Conservation (phyloP, 495 filamentous ascomycete genomes). For the Rostrohypoxylon terebratum region DNA sequence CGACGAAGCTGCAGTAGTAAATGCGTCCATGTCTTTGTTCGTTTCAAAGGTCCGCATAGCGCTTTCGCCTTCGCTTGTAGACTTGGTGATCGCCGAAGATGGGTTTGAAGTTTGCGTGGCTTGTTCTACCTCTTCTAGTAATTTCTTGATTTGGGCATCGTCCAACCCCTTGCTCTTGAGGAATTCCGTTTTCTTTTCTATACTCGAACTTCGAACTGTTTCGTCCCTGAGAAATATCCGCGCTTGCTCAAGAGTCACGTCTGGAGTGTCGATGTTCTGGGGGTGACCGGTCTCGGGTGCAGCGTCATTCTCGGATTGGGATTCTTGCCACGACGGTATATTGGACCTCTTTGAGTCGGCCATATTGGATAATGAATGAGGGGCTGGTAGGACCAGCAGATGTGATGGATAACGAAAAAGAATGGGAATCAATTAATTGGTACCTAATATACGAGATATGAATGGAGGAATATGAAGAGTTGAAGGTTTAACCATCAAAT, state of each 20-base stretch:
- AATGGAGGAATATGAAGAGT: conserved; percentile 9
- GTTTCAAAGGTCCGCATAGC: conserved; percentile 34
- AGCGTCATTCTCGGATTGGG: conserved; percentile 26
- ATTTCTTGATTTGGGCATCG: conserved; percentile 72
- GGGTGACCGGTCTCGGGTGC: conserved; percentile 13
- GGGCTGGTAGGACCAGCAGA: background rate
- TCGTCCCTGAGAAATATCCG: conserved; percentile 83
- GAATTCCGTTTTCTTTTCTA: conserved; percentile 80
- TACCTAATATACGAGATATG: background rate
- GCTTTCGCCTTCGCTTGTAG: conserved; percentile 34
- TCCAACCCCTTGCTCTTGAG: conserved; percentile 82
- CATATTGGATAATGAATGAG: conserved; percentile 26
- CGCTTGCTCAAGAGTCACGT: conserved; percentile 73
- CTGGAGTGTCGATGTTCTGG: conserved; percentile 40
- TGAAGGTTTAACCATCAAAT: conserved; percentile 7
- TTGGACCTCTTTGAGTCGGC: conserved; percentile 31
- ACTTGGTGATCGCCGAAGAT: conserved; percentile 29
- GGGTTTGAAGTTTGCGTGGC: conserved; percentile 46
- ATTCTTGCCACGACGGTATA: conserved; percentile 44
- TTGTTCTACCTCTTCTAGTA: conserved; percentile 64
- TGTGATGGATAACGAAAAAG: background rate
- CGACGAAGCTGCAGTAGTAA: conserved; percentile 16
- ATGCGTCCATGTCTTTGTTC: conserved; percentile 23
- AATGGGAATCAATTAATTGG: background rate
- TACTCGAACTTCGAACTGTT: conserved; percentile 74